phyloP scores from a whole-genome alignment of 805 yeast genomes.

The Lipomyces sp. region DNA sequence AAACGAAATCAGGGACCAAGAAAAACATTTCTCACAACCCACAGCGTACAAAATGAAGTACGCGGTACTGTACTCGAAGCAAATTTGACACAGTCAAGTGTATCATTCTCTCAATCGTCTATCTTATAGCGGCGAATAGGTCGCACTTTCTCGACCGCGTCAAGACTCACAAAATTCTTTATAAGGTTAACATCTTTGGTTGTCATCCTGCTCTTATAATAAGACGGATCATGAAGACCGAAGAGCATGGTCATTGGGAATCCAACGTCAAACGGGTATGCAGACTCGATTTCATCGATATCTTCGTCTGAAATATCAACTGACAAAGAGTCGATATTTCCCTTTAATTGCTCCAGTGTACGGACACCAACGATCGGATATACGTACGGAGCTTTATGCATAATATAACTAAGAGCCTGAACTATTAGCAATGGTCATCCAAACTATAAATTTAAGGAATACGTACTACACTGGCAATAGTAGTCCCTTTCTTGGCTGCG shows the following conservation, averaged over 20 bases:
- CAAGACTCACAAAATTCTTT: not conserved
- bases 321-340: conserved; percentile 8
- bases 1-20: too few relatives aligned
- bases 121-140: not conserved
- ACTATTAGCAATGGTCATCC: not conserved
- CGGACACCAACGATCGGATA: conserved; percentile 10
- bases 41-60: too few relatives aligned
- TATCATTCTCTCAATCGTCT: too few relatives aligned
- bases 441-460: not conserved
- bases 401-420: conserved; percentile 11
- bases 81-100: too few relatives aligned
- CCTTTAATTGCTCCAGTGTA: not conserved
- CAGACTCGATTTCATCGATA: conserved; percentile 7
- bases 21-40: too few relatives aligned
- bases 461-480: conserved; percentile 12
- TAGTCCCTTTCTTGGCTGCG: conserved; percentile 4
- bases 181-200: conserved; percentile 6
- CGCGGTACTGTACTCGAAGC: too few relatives aligned
- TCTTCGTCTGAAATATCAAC: conserved; percentile 11
- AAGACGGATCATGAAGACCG: not conserved
- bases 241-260: conserved; percentile 7
- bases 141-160: conserved; percentile 1
- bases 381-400: conserved; percentile 13
- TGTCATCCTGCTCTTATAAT: conserved; percentile 5
- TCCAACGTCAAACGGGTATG: conserved; percentile 4